These are phyloP conservation scores for Aschersonia sp. DNA, from an alignment of 2,329 filamentous ascomycete species.

Conservation along the genomic window DNA sequence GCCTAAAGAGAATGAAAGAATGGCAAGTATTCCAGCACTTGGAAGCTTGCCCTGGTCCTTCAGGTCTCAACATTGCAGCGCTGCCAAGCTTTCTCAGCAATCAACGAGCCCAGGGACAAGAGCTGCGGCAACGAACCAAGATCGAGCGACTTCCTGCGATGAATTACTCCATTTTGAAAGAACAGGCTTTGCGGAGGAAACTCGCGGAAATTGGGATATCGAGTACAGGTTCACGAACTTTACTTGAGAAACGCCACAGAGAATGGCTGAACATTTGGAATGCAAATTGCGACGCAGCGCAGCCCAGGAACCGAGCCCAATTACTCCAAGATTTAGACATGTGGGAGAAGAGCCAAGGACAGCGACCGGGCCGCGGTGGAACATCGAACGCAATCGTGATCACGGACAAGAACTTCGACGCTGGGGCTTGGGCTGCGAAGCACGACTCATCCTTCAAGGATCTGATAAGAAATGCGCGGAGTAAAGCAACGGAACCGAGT, in stretches of 20 bases:
- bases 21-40: constrained; percentile 67
- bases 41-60: constrained; percentile 42
- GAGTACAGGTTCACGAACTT: constrained; percentile 46
- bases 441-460: constrained; percentile 66
- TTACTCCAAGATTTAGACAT: constrained; percentile 64
- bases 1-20: constrained; percentile 64
- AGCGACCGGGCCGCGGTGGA: constrained; percentile 27
- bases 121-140: constrained; percentile 9
- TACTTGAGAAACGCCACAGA: constrained; percentile 67
- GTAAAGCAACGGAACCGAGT: constrained; percentile 20
- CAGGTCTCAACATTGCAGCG: neutral
- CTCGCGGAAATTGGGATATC: constrained; percentile 68
- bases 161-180: constrained; percentile 79
- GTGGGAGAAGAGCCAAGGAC: constrained; percentile 78
- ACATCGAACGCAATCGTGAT: constrained; percentile 32
- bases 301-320: constrained; percentile 54
- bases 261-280: constrained; percentile 97
- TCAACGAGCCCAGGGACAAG: constrained; percentile 12
- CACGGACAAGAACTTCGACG: constrained; percentile 82
- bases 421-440: constrained; percentile 54
- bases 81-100: constrained; percentile 5
- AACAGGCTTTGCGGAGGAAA: constrained; percentile 64
- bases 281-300: constrained; percentile 78
- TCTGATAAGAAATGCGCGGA: constrained; percentile 61
- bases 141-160: constrained; percentile 60